Base-by-base conservation (phyloP, 73 alveolate species). In the Durusdinium trenchii region DNA sequence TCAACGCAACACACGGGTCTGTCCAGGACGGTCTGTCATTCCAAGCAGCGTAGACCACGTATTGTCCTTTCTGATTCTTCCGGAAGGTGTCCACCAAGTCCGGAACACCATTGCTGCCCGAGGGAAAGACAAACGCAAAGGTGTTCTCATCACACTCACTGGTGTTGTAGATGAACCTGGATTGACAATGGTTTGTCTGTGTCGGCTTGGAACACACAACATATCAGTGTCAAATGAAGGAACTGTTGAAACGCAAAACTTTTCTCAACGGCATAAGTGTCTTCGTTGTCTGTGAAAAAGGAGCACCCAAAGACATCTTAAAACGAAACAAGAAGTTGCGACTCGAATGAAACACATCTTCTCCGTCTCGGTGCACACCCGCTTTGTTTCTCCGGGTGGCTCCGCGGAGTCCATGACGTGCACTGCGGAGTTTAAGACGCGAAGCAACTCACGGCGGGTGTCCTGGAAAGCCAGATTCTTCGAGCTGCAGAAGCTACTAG, bases 351-450 rank as follows among this genome's bases (percentile, higher is more conserved):
- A n/a, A n/a, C n/a, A n/a, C n/a, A n/a, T n/a, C n/a, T n/a, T n/a
- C n/a, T n/a, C n/a, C n/a, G n/a, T n/a, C n/a, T n/a, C n/a, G n/a
- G n/a, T n/a, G n/a, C n/a, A n/a, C n/a, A n/a, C n/a, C n/a, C n/a
- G n/a, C n/a, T n/a, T n/a, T 7, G 9, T 35, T 67, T 18, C 40
- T 20, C 78, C 95, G 23, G 40, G 46, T 28, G 79, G 38, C 95
- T 57, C 89, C 26, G 98, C 98, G 57, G 89, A 69, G 89, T 91
- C 82, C 98, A 91, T 91, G 46, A 91, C 98, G 61, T 91, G 98
- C 98, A 91, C 90, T 43, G 98, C 98, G 30, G 98, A 91, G 67
- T 91, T 91, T 60, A 91, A 78, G 26, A 91, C 36, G 40, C 98
- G 98, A 36, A 91, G 76, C 76, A 91, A 47, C 85, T 91, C 98